These are phyloP conservation scores for Talaromyces islandicus DNA, from an alignment of 2,329 filamentous ascomycete species.

Conservation along the genomic window DNA sequence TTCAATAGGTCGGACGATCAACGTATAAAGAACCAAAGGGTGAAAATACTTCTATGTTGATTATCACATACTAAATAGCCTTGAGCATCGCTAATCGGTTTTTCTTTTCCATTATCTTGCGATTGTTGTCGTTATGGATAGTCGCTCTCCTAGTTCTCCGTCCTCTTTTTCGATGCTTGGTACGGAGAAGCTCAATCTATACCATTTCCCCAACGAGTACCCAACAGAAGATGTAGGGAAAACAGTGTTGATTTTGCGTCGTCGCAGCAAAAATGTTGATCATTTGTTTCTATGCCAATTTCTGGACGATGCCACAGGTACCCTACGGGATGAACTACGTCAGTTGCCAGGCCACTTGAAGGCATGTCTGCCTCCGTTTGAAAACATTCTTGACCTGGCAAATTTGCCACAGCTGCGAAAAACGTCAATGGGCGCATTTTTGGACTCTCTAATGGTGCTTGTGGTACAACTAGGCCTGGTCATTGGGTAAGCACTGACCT, in stretches of 20 bases:
- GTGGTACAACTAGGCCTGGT: background rate
- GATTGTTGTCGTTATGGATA: background rate
- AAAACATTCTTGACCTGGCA: background rate
- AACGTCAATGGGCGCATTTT: background rate
- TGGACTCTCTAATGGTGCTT: background rate
- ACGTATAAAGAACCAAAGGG: background rate
- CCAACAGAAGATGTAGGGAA: background rate
- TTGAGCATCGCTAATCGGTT: background rate
- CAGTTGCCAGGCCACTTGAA: background rate
- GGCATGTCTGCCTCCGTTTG: background rate
- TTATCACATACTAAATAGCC: background rate
- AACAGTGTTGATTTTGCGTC: background rate
- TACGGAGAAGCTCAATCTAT: background rate
- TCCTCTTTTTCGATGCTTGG: background rate
- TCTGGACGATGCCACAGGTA: background rate
- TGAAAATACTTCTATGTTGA: background rate
- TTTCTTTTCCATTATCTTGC: background rate
- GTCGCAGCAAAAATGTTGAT: background rate
- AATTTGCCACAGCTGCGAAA: background rate
- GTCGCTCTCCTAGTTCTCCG: background rate
- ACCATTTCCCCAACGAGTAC: background rate
- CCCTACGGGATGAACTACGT: background rate
- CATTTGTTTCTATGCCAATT: conserved; percentile 1
- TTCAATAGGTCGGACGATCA: background rate
- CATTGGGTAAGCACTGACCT: background rate